Percentiles rank a stretch among this genome's conserved stretches.
These are phyloP conservation scores for Sarocladium brachiariae DNA, from an alignment of 2,329 filamentous ascomycete species.

Conservation along the genomic window DNA sequence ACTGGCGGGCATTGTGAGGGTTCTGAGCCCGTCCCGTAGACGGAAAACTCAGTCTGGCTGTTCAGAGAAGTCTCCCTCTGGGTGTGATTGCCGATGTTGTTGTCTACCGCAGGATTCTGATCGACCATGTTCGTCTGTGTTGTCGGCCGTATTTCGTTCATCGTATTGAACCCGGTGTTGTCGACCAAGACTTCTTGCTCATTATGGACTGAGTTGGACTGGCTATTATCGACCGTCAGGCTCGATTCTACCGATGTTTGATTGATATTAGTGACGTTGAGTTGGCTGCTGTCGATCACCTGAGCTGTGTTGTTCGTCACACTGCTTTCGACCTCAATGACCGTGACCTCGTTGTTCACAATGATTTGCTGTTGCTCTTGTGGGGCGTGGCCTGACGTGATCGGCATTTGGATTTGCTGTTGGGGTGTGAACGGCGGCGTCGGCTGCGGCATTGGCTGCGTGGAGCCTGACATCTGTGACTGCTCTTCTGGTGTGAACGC, in stretches of 20 bases:
- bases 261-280: neutral
- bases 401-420: neutral
- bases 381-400: neutral
- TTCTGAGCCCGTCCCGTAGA: no score
- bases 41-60: no score
- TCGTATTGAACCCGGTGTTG: no score
- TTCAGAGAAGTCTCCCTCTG: no score
- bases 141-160: no score
- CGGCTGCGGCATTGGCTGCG: no score
- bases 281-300: neutral
- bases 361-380: neutral
- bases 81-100: no score
- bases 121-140: no score
- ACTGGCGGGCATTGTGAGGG: no score
- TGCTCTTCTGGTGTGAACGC: no score
- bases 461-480: neutral
- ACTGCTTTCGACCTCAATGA: neutral
- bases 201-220: neutral
- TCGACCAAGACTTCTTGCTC: neutral
- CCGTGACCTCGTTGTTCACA: neutral
- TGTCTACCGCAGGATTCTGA: no score
- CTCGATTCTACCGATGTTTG: neutral
- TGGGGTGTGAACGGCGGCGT: neutral
- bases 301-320: slow-evolving; percentile 1
- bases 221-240: neutral